Percentiles rank a stretch among this genome's conserved stretches.
Conservation (phyloP, 176 grass and related monocot genomes). For the Microstegium vimineum region DNA sequence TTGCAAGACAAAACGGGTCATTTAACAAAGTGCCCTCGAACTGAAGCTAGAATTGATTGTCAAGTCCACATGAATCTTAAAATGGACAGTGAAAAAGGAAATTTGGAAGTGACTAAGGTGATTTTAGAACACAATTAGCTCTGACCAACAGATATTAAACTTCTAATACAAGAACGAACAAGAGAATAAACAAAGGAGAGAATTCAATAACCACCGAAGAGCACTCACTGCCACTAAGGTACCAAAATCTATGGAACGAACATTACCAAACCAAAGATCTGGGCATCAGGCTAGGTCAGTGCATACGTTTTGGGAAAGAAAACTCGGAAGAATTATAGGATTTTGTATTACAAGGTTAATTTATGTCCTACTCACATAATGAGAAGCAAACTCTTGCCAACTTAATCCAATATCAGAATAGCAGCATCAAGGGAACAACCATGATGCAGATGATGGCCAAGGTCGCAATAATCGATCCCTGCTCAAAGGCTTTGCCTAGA, state of each 20-base stretch:
- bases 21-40: neutral
- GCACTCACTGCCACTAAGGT: neutral
- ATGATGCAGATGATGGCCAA: constrained; percentile 60
- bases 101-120: neutral
- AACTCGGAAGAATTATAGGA: neutral
- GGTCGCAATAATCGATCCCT: constrained; percentile 69
- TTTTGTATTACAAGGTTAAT: constrained; percentile 24
- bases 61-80: neutral
- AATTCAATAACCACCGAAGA: neutral
- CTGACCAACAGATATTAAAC: neutral
- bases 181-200: neutral
- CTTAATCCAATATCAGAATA: constrained; percentile 52
- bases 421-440: constrained; percentile 39
- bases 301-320: neutral
- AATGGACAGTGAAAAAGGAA: neutral
- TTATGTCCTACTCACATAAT: neutral
- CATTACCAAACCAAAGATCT: neutral
- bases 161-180: neutral
- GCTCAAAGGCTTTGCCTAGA: constrained; percentile 64
- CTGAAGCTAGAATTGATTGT: neutral
- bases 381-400: neutral
- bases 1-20: neutral
- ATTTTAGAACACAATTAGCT: neutral
- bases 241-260: neutral
- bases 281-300: neutral